Evolutionary conservation across 2,329 filamentous ascomycete species (phyloP), one percentile per base, ranked within the genome.

Genomic region (Domatiomyces catenatus): DNA sequence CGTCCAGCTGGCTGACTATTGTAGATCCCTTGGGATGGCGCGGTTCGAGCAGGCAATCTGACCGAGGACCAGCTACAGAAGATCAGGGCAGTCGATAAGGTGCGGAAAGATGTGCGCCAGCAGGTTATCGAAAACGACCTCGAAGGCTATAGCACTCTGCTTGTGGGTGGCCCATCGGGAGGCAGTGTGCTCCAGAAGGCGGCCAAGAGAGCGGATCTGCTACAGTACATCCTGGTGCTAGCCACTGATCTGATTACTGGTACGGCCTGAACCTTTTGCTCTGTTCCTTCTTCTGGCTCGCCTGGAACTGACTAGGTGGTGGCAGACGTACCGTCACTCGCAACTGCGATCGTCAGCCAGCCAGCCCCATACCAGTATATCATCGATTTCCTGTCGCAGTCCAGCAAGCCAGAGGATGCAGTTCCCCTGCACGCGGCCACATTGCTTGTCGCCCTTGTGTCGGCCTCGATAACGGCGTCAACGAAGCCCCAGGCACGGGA

Each of bases 51-150:
- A 61, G 87, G 89, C 67, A 92, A 87, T 63, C 85, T 98, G 69
- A 94, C 86, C 52, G 90, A 96, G 60, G 83, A 85, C 60, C 90
- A 98, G 69, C 79, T 95, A 61, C 86, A 84, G 73, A 90, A 89
- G 76, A 94, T 98, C 71, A 89, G 89, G 69, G 86, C 89, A 54
- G 86, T 96, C 61, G 92, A 96, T 69, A 96, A 95, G 71, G 86
- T 92, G 59, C 85, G 88, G 68, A 92, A 87, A 68, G 92, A 96
- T 60, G 84, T 88, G 69, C 80, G 89, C 63, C 83, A 83, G 65
- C 80, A 90, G 64, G 83, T 81, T 17, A 81, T 96, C 55, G 85
- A 94, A 66, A 71, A 70, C 50, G 86, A 95, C 69, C 70, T 90
- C 20, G 76, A 83, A 60, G 86, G 83, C 58, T 98, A 94, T 69